Base-by-base conservation (phyloP, 768 basidiomycete species). In the Boletus eberwhitei region DNA sequence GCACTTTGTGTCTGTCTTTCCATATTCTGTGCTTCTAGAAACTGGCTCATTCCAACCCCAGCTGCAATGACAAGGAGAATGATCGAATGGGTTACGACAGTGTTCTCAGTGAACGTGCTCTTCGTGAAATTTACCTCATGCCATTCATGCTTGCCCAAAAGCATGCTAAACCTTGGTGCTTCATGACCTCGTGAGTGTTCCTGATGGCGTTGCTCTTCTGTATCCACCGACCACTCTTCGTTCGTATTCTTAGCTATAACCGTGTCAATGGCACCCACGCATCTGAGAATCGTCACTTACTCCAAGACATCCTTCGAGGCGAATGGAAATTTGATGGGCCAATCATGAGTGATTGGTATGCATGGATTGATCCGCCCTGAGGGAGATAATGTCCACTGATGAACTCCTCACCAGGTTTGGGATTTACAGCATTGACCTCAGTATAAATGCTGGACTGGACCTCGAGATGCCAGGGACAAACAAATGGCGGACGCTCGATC, bases 311-410 rank as follows among this genome's bases (percentile, higher is more conserved):
- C 44, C 74, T 90, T 2, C 77, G 88, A 11, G 78, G 79, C 16
- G 90, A 91, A 64, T 91, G 90, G 89, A 78, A 80, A 38, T 88
- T 80, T 60, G 74, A 85, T n/a, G 86, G 86, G 3, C 66, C 83
- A 73, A 74, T 88, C 53, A 91, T 92, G 88, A 88, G 86, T 54
- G 90, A 92, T 66, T 93, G 90, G 90, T 88, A 68, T 22, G 66
- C 53, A 21, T 13, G 16, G 7, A 9, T 50, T 21, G 17, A 11
- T 43, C 2, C 14, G 14, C 22, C 9, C 11, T 2, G 8, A 51
- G 13, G 31, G 22, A 38, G 24, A 35, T 13, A 13, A 26, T n/a
- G 16, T 43, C 43, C 44, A 39, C 11, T 44, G 38, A 55, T 38
- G 53, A 51, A 32, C 2, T 31, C 4, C n/a, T 35, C 8, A 45